Base-by-base conservation (phyloP, 208 protist genomes). In the Angomonas ambiguus region DNA sequence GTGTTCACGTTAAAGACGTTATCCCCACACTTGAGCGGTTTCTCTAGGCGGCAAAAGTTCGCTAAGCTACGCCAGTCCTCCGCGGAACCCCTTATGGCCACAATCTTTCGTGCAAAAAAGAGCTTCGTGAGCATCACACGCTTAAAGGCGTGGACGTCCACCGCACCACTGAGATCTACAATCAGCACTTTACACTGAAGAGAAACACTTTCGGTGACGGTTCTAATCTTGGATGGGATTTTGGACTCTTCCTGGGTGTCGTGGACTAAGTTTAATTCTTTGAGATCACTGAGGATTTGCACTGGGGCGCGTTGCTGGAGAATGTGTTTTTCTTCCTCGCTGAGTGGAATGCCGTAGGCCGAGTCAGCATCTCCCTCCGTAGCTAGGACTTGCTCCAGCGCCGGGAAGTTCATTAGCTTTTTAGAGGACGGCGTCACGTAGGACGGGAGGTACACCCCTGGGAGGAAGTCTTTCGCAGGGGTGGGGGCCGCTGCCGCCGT, bases 211-310 rank as follows among this genome's bases (percentile, higher is more conserved):
- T 67, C 32, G 2, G 11, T 72, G 0, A 84, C 61, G 11, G 48
- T 38, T 2, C 71, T 71, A 18, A 90, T 80, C 59, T 95, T 93
- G 1, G 85, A 90, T 0, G 90, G 90, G 18, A 89, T 87, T 62
- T 92, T 95, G 16, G 85, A 86, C 64, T 93, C 84, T n/a, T 72
- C 63, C 71, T 95, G 89, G 22, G 86, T 86, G 77, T 95, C 86
- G 71, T 95, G 91, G 25, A 80, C 72, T 13, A 91, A 53, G 18
- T 79, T 72, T 1, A 87, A 57, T 18, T 67, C 73, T 51, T 91
- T 85, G 8, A 83, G 76, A 0, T 76, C 77, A 41, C 87, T 79
- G 59, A 71, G 65, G 24, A 72, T 51, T 1, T 81, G 77, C 0
- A 76, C 71, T 3, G 87, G 87, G 5, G 84, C 87, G 5, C 79